A percentile compares a stretch with the other conserved stretches of the same genome.
phyloP scores from a whole-genome alignment of 2,329 filamentous ascomycete species.

The Tolypocladium amazonense region DNA sequence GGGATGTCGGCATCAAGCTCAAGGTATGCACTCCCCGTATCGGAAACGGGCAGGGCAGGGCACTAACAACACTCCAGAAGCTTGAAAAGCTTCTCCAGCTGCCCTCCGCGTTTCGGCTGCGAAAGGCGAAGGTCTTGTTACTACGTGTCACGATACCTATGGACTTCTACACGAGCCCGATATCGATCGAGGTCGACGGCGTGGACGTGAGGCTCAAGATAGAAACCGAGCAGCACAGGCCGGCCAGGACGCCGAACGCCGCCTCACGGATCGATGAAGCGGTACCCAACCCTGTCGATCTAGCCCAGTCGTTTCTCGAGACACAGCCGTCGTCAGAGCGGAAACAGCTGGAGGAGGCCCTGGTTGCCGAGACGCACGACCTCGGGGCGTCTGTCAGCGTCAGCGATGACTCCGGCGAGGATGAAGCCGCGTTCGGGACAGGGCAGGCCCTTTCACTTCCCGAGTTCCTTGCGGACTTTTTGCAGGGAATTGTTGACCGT shows the following conservation, averaged over 20 bases:
- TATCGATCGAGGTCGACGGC: slow-evolving; percentile 71
- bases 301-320: slow-evolving; percentile 70
- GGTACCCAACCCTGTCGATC: slow-evolving; percentile 59
- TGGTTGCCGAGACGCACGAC: slow-evolving; percentile 52
- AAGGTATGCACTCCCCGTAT: slow-evolving; percentile 39
- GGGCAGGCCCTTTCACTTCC: slow-evolving; percentile 61
- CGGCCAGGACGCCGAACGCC: slow-evolving; percentile 30
- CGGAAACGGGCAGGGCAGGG: neutral
- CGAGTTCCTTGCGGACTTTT: slow-evolving; percentile 57
- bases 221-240: slow-evolving; percentile 17
- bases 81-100: slow-evolving; percentile 64
- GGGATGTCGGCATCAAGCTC: slow-evolving; percentile 72
- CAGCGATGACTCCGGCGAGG: slow-evolving; percentile 53
- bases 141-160: slow-evolving; percentile 77
- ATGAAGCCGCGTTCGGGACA: slow-evolving; percentile 53
- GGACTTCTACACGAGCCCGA: slow-evolving; percentile 77
- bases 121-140: slow-evolving; percentile 62
- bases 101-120: slow-evolving; percentile 59
- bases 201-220: slow-evolving; percentile 61
- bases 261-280: slow-evolving; percentile 18
- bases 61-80: slow-evolving; percentile 45
- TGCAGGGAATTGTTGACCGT: slow-evolving; percentile 65
- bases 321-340: slow-evolving; percentile 57
- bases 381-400: slow-evolving; percentile 48
- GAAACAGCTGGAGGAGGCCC: slow-evolving; percentile 55